These are phyloP conservation scores for Dalbergia cochinchinensis DNA, from an alignment of 306 rosid species.

Conservation along the genomic window DNA sequence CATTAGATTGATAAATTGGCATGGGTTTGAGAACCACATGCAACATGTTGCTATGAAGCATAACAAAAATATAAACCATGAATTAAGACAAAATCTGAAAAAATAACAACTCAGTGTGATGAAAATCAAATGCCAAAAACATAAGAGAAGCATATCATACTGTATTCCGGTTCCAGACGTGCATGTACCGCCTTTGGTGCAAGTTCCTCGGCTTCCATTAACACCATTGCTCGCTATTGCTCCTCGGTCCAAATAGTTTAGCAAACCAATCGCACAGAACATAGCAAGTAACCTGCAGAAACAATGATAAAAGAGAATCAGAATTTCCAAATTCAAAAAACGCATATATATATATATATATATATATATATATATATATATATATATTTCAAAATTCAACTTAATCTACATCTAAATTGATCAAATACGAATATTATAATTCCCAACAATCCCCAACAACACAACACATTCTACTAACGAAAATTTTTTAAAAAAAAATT, in stretches of 20 bases:
- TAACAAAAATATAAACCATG: neutral
- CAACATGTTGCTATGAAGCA: neutral
- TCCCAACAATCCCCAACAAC: constrained; percentile 1
- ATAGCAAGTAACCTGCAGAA: constrained; percentile 74
- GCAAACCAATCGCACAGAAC: constrained; percentile 79
- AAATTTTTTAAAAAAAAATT: neutral
- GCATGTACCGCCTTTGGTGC: constrained; percentile 72
- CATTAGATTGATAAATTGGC: neutral
- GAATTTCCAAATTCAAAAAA: constrained; percentile 28
- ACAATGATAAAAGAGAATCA: constrained; percentile 20
- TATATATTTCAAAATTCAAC: constrained; percentile 22
- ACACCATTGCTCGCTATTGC: constrained; percentile 98
- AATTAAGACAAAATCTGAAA: neutral
- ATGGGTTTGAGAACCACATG: neutral
- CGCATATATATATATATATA: too few species aligned
- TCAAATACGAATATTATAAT: constrained; percentile 27
- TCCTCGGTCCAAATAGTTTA: constrained; percentile 95
- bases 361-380: too few species aligned
- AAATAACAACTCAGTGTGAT: neutral
- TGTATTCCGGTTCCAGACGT: constrained; percentile 84
- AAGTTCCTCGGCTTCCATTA: constrained; percentile 79
- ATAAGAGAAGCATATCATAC: constrained; percentile 40
- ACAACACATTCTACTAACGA: neutral
- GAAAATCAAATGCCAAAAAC: constrained; percentile 5
- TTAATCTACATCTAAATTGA: constrained; percentile 13